Evolutionary conservation across 1,284 basidiomycete species (phyloP).

Genomic region (Trichosporon faecale): DNA sequence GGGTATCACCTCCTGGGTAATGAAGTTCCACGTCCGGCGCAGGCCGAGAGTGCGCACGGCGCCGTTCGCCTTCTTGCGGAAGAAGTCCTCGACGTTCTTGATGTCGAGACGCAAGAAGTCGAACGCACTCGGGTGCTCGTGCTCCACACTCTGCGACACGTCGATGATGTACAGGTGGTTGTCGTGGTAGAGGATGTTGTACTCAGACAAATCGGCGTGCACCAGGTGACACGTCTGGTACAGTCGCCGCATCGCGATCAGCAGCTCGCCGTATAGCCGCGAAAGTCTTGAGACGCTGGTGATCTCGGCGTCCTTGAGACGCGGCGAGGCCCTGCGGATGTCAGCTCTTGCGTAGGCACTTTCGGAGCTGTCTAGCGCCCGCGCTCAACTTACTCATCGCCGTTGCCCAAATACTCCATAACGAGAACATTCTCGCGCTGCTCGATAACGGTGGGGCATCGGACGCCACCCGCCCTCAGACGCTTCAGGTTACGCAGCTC

Average conservation of each 20-base stretch:
- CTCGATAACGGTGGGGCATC: slow-evolving; percentile 84
- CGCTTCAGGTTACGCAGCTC: slow-evolving; percentile 94
- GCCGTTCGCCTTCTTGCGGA: slow-evolving; percentile 63
- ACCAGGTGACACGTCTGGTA: slow-evolving; percentile 90
- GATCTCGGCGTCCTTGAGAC: slow-evolving; percentile 80
- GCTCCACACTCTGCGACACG: slow-evolving; percentile 97
- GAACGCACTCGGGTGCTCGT: slow-evolving; percentile 92
- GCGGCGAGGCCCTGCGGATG: slow-evolving; percentile 71
- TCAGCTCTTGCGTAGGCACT: too few relatives aligned
- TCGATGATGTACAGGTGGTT: slow-evolving; percentile 89
- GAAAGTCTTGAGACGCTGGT: slow-evolving; percentile 53
- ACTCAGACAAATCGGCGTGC: slow-evolving; percentile 96
- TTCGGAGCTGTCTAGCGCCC: too few relatives aligned
- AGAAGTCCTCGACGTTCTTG: slow-evolving; percentile 90
- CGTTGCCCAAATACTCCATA: slow-evolving; percentile 86
- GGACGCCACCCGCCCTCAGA: slow-evolving; percentile 73
- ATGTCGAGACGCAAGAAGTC: slow-evolving; percentile 94
- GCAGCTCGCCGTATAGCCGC: slow-evolving; percentile 72
- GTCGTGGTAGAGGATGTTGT: slow-evolving; percentile 79
- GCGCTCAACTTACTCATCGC: slow-evolving; percentile 53
- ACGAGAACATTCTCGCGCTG: slow-evolving; percentile 95
- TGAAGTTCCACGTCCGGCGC: slow-evolving; percentile 80
- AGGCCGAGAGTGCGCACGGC: slow-evolving; percentile 72
- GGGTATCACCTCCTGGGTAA: slow-evolving; percentile 60
- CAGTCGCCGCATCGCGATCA: slow-evolving; percentile 77